These are phyloP conservation scores for Puccinia hordei DNA, from an alignment of 1,284 basidiomycete species.

Conservation along the genomic window DNA sequence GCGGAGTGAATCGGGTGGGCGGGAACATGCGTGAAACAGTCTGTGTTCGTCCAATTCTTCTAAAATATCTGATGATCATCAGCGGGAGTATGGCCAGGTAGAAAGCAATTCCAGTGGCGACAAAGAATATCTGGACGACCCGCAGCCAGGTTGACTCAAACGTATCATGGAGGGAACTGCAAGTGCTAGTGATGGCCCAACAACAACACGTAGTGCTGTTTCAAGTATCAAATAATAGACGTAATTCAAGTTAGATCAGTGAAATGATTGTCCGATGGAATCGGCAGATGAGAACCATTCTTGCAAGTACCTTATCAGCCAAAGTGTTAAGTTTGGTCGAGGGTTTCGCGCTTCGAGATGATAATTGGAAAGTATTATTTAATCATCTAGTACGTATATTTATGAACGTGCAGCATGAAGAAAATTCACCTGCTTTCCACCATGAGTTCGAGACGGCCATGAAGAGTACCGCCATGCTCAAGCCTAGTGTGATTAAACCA, in stretches of 20 bases:
- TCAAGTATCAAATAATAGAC: not conserved
- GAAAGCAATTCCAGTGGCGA: not conserved
- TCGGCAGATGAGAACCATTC: not conserved
- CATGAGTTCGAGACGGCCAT: constrained; percentile 31
- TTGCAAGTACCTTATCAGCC: constrained; percentile 32
- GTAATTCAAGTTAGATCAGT: not conserved
- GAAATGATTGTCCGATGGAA: not conserved
- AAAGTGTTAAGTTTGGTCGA: constrained; percentile 18
- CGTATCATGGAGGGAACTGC: constrained; percentile 5
- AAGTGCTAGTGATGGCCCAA: constrained; percentile 38
- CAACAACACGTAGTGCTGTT: constrained; percentile 28
- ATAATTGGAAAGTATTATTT: not conserved
- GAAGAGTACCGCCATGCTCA: constrained; percentile 16
- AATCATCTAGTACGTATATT: not conserved
- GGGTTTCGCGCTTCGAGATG: constrained; percentile 7
- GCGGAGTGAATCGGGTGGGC: constrained; percentile 1
- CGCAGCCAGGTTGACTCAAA: constrained; percentile 20
- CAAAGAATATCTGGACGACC: constrained; percentile 20
- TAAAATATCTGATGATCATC: constrained; percentile 34
- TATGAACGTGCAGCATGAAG: not conserved
- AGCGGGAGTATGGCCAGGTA: constrained; percentile 15
- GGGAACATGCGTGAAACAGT: constrained; percentile 18
- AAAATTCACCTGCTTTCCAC: constrained; percentile 25
- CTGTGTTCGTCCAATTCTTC: constrained; percentile 20
- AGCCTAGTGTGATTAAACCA: constrained; percentile 17